Evolutionary conservation across 306 rosid species (phyloP), one percentile per base, ranked within the genome.

Genomic region (Dryas alaskensis): DNA sequence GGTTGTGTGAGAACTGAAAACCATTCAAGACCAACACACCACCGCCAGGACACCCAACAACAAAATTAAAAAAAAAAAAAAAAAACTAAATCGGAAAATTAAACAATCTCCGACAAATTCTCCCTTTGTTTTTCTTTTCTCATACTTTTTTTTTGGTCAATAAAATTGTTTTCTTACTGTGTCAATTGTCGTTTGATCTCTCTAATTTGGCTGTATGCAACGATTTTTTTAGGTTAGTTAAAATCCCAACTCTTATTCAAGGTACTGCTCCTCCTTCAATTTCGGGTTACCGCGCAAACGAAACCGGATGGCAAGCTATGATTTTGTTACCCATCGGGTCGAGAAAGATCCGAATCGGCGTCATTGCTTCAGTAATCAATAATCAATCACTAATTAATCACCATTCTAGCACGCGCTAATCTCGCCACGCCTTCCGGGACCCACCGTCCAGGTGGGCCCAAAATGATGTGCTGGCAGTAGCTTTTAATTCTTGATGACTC

Each of bases 201-300:
- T 31, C 37, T 31, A 31, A 31, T 31, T 72, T 65, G 65, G 68
- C 5, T 66, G 75, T 31, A 19, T 43, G 67, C 79, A 31, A 46
- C 40, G 79, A 67, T 14, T 72, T 66, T 57, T 53, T 51, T 57
- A 4, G 50, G 60, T 72, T 47, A 42, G 76, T 81, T 51, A 58
- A 53, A 65, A 42, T 61, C 71, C 74, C 84, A 85, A 75, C 76
- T 79, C 80, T 79, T 47, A 70, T 37, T 52, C 12, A 68, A 76
- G 57, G 25, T 46, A 42, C 42, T 76, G 47, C 17, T 42, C 67
- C 59, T 76, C 88, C 95, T 78, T 72, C 12, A 72, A 19, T 79
- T 52, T 80, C 82, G 97, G 95, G 72, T 90, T 83, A 76, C 93
- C 96, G 84, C 82, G 86, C 83, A 87, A 69, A 58, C 40, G 31